Percentiles rank a stretch among this genome's conserved stretches.
Conservation (phyloP, 495 filamentous ascomycete species). For the Chaetomium tenue region DNA sequence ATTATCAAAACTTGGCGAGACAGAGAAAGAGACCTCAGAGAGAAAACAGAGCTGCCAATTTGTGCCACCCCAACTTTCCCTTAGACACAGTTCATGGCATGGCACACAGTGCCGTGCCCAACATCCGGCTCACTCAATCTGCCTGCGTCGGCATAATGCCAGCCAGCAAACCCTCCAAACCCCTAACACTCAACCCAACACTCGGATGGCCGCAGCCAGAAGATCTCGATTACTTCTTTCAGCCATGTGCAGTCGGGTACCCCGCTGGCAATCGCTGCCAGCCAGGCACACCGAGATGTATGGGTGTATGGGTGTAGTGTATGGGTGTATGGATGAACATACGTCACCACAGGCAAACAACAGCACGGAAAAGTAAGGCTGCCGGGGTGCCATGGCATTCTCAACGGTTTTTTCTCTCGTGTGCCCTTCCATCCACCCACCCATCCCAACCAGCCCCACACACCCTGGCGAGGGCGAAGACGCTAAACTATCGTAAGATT, state of each 20-base stretch:
- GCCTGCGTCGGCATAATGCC: conserved; percentile 7
- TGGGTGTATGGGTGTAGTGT: too few relatives aligned
- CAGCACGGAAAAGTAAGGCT: not conserved
- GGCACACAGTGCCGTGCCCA: not conserved
- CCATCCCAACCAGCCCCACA: not conserved
- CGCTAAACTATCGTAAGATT: not conserved
- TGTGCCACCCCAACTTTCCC: not conserved
- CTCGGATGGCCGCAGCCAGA: conserved; percentile 17
- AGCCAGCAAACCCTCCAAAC: not conserved
- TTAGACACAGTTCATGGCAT: not conserved
- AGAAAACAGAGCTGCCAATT: not conserved
- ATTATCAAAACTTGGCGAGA: not conserved
- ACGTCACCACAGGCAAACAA: not conserved
- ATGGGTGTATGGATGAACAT: not conserved
- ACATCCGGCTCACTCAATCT: not conserved
- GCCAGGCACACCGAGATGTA: too few relatives aligned
- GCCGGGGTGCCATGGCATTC: not conserved
- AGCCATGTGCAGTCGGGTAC: conserved; percentile 4
- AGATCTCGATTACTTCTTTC: conserved; percentile 9
- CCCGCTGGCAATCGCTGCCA: not conserved
- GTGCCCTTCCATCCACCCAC: too few relatives aligned
- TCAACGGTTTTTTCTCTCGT: not conserved
- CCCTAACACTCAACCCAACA: not conserved
- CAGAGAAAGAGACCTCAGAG: not conserved
- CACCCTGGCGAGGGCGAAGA: not conserved